Evolutionary conservation across 2,329 filamentous ascomycete species (phyloP), one percentile per base, ranked within the genome.

Genomic region (Trichoderma aggressivum): DNA sequence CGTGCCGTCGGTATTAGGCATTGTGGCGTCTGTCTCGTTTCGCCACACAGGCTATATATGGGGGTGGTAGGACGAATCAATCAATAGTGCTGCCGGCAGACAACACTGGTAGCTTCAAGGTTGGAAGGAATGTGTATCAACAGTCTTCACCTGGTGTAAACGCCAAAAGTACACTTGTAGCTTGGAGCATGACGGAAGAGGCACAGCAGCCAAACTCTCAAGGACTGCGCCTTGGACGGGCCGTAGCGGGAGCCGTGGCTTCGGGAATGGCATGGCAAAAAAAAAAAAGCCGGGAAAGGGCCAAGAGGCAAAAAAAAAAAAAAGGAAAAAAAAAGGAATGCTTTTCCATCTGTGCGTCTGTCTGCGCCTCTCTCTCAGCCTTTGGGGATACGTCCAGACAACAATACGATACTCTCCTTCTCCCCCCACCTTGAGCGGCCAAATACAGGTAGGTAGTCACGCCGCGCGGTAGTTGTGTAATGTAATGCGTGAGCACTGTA

Each of bases 191-290:
- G 64, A 61, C 66, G 66, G 66, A 61, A 70, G 66, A 26, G 56
- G 56, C 39, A 50, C 14, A 58, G 32, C 32, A 47, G 58, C 32
- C 59, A 55, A 62, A 62, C 30, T n/a, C 58, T 39, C 56, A 56
- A n/a, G 8, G 39, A 43, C 64, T 24, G 26, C 67, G 58, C 66
- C n/a, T 71, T 66, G 18, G 55, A 66, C 69, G 69, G 69, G 69
- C 69, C 69, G 69, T 55, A 43, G 69, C 32, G 61, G 61, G 69
- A 64, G 50, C 21, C 39, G 53, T 50, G 61, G 61, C 28, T 18
- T 47, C 8, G 21, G n/a, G 53, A n/a, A 24, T 67, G 62, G 3
- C 62, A 55, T n/a, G 47, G 47, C 14, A 66, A 26, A 43, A 36
- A 55, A n/a, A n/a, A n/a, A n/a, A n/a, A n/a, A n/a, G n/a, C n/a